Conservation (phyloP, 331 rosid species). For the Malus hybrid region DNA sequence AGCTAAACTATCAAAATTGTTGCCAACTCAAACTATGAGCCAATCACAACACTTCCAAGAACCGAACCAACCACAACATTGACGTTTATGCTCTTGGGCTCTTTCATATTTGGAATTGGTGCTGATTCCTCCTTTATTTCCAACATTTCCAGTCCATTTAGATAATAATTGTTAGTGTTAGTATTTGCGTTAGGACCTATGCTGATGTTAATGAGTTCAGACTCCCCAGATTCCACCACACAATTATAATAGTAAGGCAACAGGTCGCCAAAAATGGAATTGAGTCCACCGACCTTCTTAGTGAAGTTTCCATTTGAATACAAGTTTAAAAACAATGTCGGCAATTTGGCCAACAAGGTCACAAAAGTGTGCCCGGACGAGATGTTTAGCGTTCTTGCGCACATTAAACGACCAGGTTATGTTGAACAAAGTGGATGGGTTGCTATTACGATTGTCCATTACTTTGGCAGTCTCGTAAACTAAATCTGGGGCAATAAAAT, state of each 20-base stretch:
- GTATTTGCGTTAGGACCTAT: neutral
- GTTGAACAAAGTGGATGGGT: neutral
- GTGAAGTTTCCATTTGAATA: neutral
- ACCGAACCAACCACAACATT: slow-evolving; percentile 13
- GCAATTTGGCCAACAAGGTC: neutral
- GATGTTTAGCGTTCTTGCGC: slow-evolving; percentile 8
- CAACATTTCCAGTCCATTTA: slow-evolving; percentile 45
- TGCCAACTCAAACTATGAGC: too few species aligned
- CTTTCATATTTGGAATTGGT: neutral
- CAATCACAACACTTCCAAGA: too few species aligned
- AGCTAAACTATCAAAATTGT: too few species aligned
- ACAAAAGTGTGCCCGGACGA: slow-evolving; percentile 38
- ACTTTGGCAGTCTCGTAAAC: slow-evolving; percentile 42
- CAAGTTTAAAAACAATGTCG: neutral
- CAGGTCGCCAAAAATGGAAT: accelerated
- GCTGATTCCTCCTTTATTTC: slow-evolving; percentile 13
- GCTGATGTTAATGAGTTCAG: slow-evolving; percentile 15
- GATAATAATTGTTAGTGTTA: neutral
- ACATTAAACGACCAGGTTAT: slow-evolving; percentile 43
- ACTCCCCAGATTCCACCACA: slow-evolving; percentile 14
- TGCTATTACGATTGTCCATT: neutral
- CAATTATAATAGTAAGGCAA: slow-evolving; percentile 17
- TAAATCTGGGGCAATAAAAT: slow-evolving; percentile 10
- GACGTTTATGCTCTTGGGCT: neutral
- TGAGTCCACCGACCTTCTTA: neutral